A percentile compares a stretch with the other conserved stretches of the same genome.
These are phyloP conservation scores for Exophiala lecanii-corni DNA, from an alignment of 2,329 filamentous ascomycete species.

Conservation along the genomic window DNA sequence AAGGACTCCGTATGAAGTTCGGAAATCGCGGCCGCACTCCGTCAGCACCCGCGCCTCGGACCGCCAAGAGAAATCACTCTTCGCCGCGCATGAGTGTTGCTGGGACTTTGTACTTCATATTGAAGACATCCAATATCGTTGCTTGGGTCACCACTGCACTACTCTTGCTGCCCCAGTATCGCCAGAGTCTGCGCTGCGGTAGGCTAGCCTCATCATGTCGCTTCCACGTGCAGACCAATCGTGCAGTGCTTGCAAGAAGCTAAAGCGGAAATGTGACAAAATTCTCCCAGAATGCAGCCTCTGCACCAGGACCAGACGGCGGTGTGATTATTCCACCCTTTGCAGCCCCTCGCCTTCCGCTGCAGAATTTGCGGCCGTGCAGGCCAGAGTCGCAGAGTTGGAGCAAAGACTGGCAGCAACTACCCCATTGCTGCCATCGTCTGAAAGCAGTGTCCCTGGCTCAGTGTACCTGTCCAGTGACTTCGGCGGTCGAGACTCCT, in stretches of 20 bases:
- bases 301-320: not conserved
- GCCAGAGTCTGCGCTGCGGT: no score
- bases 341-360: not conserved
- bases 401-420: not conserved
- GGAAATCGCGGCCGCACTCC: no score
- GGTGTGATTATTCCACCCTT: not conserved
- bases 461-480: not conserved
- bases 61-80: no score
- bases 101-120: no score
- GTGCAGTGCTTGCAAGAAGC: not conserved
- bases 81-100: no score
- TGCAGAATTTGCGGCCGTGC: not conserved
- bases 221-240: not conserved
- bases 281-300: not conserved
- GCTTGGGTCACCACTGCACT: no score
- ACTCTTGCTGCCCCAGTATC: no score
- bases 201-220: no score
- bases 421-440: not conserved
- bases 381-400: not conserved
- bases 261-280: slow-evolving; percentile 1
- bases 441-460: not conserved
- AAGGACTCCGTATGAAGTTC: no score
- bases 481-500: not conserved
- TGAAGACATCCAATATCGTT: no score
- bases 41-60: no score